phyloP scores from a whole-genome alignment of 805 yeast species.

The Candida nanaspora region DNA sequence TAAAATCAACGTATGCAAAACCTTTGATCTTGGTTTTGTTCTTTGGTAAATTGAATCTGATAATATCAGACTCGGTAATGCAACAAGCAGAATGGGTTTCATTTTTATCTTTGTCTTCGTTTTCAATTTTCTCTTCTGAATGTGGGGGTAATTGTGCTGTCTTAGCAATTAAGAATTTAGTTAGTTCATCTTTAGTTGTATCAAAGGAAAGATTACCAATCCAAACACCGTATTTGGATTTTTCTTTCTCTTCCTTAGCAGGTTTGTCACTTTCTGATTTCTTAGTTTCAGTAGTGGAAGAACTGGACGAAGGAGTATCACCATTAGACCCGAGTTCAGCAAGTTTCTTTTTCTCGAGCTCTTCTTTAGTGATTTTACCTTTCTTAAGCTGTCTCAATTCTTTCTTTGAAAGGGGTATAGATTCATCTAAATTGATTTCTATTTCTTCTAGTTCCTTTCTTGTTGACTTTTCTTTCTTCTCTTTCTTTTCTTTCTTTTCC shows the following conservation, averaged over 20 bases:
- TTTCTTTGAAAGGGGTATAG: conserved; percentile 80
- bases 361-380: conserved; percentile 58
- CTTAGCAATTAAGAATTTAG: conserved; percentile 55
- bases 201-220: conserved; percentile 87
- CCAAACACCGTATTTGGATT: conserved; percentile 78
- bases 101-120: no score
- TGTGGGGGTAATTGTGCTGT: conserved; percentile 33
- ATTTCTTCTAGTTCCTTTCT: conserved; percentile 41
- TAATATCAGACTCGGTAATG: conserved; percentile 52
- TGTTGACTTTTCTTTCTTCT: conserved; percentile 15
- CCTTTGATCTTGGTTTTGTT: conserved; percentile 67
- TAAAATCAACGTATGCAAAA: conserved; percentile 86
- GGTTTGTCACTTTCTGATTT: conserved; percentile 7
- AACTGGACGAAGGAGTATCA: conserved; percentile 5
- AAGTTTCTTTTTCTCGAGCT: conserved; percentile 32
- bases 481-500: conserved; percentile 12
- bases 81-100: conserved; percentile 26
- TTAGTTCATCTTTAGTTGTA: conserved; percentile 68
- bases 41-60: conserved; percentile 76
- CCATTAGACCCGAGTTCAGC: conserved; percentile 6
- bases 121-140: conserved; percentile 10
- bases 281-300: background rate
- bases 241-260: conserved; percentile 15
- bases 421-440: conserved; percentile 57
- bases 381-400: conserved; percentile 81